These are phyloP conservation scores for Yamadazyma songkhlaensis DNA, from an alignment of 1,139 yeast genomes.

Conservation along the genomic window DNA sequence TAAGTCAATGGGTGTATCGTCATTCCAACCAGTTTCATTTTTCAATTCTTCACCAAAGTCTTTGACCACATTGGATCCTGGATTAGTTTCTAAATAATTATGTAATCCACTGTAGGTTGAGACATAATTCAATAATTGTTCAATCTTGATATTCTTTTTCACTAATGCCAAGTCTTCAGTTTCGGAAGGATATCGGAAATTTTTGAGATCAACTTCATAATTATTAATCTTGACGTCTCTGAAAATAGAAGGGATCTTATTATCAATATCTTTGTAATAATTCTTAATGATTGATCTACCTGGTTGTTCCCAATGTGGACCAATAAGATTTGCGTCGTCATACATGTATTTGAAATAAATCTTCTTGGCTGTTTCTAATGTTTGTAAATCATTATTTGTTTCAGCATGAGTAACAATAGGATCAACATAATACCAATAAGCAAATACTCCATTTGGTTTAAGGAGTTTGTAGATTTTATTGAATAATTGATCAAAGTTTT, in stretches of 20 bases:
- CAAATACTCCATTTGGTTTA: conserved; percentile 37
- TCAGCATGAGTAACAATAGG: conserved; percentile 32
- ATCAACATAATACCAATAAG: conserved; percentile 45
- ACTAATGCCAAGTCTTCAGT: conserved; percentile 22
- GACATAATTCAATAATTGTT: conserved; percentile 29
- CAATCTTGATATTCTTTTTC: conserved; percentile 20
- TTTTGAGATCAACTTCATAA: conserved; percentile 21
- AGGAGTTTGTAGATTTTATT: conserved; percentile 25
- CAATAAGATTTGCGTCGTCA: conserved; percentile 32
- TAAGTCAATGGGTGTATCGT: conserved; percentile 26
- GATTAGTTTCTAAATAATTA: conserved; percentile 27
- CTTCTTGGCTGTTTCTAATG: conserved; percentile 21
- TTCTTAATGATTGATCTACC: conserved; percentile 35
- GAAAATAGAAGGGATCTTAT: conserved; percentile 31
- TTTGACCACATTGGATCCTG: conserved; percentile 23
- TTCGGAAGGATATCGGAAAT: conserved; percentile 15
- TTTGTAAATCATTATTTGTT: conserved; percentile 6
- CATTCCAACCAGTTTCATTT: conserved; percentile 14
- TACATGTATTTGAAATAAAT: conserved; percentile 35
- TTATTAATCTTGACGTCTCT: conserved; percentile 25
- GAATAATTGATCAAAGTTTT: conserved; percentile 35
- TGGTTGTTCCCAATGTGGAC: conserved; percentile 48
- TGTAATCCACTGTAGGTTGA: conserved; percentile 40
- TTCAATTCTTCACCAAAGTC: conserved; percentile 24
- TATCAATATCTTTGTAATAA: conserved; percentile 26